Evolutionary conservation across 2,329 filamentous ascomycete species (phyloP).

Genomic region (Aspergillus jensenii): DNA sequence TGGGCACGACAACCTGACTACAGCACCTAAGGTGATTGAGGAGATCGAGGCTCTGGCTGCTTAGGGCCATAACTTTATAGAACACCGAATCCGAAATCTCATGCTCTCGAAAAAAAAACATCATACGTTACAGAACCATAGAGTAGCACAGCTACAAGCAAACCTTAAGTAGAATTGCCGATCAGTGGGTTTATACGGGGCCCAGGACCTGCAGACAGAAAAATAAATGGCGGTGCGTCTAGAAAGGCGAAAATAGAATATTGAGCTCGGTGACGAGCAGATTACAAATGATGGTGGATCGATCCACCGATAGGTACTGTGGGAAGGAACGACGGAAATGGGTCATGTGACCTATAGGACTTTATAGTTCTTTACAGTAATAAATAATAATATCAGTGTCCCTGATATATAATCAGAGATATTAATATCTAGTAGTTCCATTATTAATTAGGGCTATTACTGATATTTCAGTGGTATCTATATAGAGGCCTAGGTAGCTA

Average conservation of each 20-base stretch:
- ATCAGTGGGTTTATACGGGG: not conserved
- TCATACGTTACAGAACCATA: not conserved
- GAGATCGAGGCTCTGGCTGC: constrained; percentile 57
- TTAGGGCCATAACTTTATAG: constrained; percentile 10
- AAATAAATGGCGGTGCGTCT: not conserved
- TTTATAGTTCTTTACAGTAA: no score
- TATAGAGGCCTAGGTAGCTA: no score
- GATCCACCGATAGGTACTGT: no score
- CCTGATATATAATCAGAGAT: no score
- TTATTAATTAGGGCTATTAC: no score
- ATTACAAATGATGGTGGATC: not conserved
- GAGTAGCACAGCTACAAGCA: not conserved
- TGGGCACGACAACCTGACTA: constrained; percentile 81
- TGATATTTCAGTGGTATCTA: no score
- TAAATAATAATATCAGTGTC: no score
- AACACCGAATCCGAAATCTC: not conserved
- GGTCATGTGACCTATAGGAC: no score
- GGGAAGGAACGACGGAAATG: no score
- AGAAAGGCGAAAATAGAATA: not conserved
- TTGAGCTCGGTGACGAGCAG: not conserved
- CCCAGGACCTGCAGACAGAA: no score
- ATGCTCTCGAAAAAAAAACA: not conserved
- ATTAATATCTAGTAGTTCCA: no score
- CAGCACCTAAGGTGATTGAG: constrained; percentile 69
- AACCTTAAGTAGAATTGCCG: not conserved